Conservation (phyloP, 768 basidiomycete species). For the Solioccasus polychromus region DNA sequence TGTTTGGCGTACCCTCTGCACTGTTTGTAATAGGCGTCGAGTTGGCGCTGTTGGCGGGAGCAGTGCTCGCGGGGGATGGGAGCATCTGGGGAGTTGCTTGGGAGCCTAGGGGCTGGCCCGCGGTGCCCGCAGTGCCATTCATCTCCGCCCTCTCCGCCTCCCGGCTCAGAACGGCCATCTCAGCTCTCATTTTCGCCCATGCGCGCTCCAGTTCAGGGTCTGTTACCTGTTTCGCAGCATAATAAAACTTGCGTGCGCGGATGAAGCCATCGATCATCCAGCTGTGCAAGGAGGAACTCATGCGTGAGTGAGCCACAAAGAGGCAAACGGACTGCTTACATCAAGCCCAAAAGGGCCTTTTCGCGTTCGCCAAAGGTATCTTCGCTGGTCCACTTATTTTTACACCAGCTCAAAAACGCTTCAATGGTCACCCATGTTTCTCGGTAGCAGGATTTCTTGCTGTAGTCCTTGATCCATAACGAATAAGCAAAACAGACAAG, state of each 20-base stretch:
- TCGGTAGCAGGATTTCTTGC: conserved; percentile 50
- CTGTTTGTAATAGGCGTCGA: conserved; percentile 67
- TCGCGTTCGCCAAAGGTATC: conserved; percentile 45
- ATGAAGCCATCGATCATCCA: conserved; percentile 80
- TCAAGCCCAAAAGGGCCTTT: conserved; percentile 69
- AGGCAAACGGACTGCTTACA: conserved; percentile 50
- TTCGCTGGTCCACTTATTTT: conserved; percentile 57
- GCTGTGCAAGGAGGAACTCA: conserved; percentile 38
- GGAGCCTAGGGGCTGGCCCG: conserved; percentile 26
- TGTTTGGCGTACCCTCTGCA: conserved; percentile 53
- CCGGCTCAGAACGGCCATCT: conserved; percentile 30
- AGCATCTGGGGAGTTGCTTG: conserved; percentile 69
- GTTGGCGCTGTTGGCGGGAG: conserved; percentile 65
- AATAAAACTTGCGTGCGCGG: conserved; percentile 48
- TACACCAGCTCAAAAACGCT: conserved; percentile 70
- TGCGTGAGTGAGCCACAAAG: conserved; percentile 26
- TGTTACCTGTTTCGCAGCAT: conserved; percentile 32
- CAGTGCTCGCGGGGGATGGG: conserved; percentile 73
- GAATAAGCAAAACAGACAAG: conserved; percentile 82
- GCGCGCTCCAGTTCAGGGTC: conserved; percentile 35
- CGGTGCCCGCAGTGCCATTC: conserved; percentile 25
- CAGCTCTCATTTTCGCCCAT: conserved; percentile 33
- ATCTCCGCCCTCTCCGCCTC: conserved; percentile 37
- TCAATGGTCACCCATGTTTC: conserved; percentile 69
- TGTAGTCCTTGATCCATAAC: conserved; percentile 75